Conservation (phyloP, 352 stramenopile species). For the Phytophthora meadii region DNA sequence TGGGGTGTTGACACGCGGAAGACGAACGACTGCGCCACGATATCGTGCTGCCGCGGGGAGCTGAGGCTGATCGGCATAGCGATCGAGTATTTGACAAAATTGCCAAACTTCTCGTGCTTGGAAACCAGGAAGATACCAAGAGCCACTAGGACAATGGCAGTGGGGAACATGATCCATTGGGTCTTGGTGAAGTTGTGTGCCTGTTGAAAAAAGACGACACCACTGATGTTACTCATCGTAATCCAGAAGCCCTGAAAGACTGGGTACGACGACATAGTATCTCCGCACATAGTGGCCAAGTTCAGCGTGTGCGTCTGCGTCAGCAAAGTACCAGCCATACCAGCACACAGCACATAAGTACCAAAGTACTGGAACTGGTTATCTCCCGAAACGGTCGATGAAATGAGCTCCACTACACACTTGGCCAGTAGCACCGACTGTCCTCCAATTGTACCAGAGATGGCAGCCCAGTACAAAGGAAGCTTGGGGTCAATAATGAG, state of each 20-base stretch:
- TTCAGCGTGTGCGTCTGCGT: constrained; percentile 89
- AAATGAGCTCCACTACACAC: constrained; percentile 88
- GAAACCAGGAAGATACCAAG: constrained; percentile 82
- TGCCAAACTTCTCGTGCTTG: constrained; percentile 91
- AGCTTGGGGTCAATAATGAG: constrained; percentile 88
- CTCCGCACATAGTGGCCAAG: constrained; percentile 84
- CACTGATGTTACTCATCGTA: constrained; percentile 88
- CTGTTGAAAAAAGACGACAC: constrained; percentile 90
- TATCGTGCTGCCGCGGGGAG: constrained; percentile 85
- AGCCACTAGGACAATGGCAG: constrained; percentile 73
- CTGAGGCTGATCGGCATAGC: constrained; percentile 89
- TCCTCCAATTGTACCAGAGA: constrained; percentile 84
- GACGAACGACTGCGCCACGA: constrained; percentile 89
- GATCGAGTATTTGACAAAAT: constrained; percentile 90
- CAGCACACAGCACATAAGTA: constrained; percentile 80
- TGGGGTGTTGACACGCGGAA: constrained; percentile 87
- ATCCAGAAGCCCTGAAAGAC: constrained; percentile 92
- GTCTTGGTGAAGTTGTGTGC: constrained; percentile 80
- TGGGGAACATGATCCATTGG: constrained; percentile 87
- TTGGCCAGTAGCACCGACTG: constrained; percentile 88
- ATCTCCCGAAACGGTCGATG: constrained; percentile 77
- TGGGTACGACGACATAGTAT: constrained; percentile 88
- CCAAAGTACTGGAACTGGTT: constrained; percentile 90
- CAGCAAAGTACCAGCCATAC: constrained; percentile 77
- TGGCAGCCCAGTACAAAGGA: constrained; percentile 87